Evolutionary conservation across 495 filamentous ascomycete species (phyloP), one percentile per base, ranked within the genome.

Genomic region (Penicillium antarcticum): DNA sequence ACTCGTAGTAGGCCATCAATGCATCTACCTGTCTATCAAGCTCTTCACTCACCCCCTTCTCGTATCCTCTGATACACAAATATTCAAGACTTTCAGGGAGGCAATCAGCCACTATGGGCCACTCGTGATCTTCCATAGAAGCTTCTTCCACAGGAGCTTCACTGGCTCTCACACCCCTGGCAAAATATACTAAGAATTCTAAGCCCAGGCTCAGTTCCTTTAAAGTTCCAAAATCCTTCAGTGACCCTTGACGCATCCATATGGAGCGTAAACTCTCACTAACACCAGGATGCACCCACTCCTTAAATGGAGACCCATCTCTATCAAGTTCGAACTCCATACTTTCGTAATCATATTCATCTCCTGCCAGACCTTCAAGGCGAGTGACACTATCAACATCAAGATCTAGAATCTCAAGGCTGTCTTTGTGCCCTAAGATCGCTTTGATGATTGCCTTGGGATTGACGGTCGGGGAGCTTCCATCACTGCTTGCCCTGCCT

Each of bases 11-110:
- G 0, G 23, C 45, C 26, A 60, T 35, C 33, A 69, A 41, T 2
- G 46, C 39, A 44, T 60, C 40, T 5, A 69, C 36, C 18, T 69
- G 57, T 5, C 14, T 21, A 42, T 69, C 63, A 10, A 51, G 41
- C 1, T 36, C 41, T 10, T 37, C 7, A 29, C 48, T 48, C 14
- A 23, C 3, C 4, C 63, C 59, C 16, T 36, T 62, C 19, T 61
- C 31, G 19, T 66, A 69, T 11, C 61, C 63, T 5, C 59, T 59
- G 18, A 69, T 59, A 12, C 37, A 58, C 26, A 69, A 31, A 52
- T 57, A 58, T 21, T 69, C 63, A 26, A 69, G 41, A 32, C 51
- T 58, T 5, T 35, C 39, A 1, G 62, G 67, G 12, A 70, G 42
- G 14, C 26, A 18, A 23, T 64, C 53, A 2, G 40, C 29, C 35